Evolutionary conservation across 1,284 basidiomycete species (phyloP), one percentile per base, ranked within the genome.

Genomic region (Pyrrhoderma noxium): DNA sequence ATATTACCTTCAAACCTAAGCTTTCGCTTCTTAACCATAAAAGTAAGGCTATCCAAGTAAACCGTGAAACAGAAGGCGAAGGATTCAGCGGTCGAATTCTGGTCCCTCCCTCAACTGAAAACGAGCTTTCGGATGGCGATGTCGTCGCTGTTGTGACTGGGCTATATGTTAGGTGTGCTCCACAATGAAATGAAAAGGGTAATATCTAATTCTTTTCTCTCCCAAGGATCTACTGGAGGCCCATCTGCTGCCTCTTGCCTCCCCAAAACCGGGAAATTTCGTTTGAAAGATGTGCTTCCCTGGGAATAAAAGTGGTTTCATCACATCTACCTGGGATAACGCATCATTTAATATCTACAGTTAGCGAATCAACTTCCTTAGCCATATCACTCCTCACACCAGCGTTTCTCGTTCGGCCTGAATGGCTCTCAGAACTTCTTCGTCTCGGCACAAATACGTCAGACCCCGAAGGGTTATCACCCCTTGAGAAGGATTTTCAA

Each of bases 371-470:
- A 8, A 64, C 76, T 1, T 55, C 68, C 0, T 64, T 79, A 27
- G 77, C 76, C 0, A 65, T 72, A 0, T 84, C 85, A 13, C 69
- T 87, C 16, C 63, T 85, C 8, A 72, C 73, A 9, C 67, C 71
- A 0, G 70, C 73, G 9, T 70, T 74, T 13, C 70, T 86, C 37
- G 81, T 82, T 34, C 82, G 72, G 53, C 69, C 71, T 0, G 79
- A 81, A 44, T 87, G 85, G 84, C 64, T 87, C 23, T 62, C 64
- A 4, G 77, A 85, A 48, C 59, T 84, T 18, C 57, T 85, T 27
- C 70, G 71, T 1, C 64, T 78, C 0, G 79, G 76, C 7, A 57
- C 65, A 9, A 60, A 70, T 0, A 62, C 65, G 11, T 13, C 38
- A 8, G 38, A 44, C 45, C 25, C 51, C 5, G 59, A 66, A 5